phyloP scores from a whole-genome alignment of 768 basidiomycete genomes.

The Xerocomus brunneocitrinus region DNA sequence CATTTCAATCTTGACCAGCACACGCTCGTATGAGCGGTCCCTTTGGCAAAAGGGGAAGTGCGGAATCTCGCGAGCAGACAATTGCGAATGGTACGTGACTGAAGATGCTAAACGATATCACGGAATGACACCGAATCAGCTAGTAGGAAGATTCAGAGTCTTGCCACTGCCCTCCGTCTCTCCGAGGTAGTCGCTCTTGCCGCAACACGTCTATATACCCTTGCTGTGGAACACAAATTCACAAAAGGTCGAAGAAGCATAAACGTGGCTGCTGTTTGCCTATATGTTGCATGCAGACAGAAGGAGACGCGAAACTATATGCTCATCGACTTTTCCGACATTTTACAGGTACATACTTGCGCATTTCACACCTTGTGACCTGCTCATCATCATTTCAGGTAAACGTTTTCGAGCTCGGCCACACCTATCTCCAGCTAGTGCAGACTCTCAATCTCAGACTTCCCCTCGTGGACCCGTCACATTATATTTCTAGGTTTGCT shows the following conservation, averaged over 20 bases:
- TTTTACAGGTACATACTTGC: conserved; percentile 61
- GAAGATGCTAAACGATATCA: neutral
- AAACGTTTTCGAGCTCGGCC: conserved; percentile 95
- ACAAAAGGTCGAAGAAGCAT: conserved; percentile 88
- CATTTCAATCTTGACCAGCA: conserved; percentile 39
- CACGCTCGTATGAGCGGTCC: conserved; percentile 80
- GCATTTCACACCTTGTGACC: neutral
- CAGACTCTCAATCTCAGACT: conserved; percentile 80
- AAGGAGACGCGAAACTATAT: conserved; percentile 90
- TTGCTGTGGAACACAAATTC: conserved; percentile 92
- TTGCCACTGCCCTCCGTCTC: conserved; percentile 71
- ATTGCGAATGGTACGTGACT: conserved; percentile 72
- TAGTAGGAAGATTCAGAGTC: conserved; percentile 75
- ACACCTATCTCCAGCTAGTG: conserved; percentile 92
- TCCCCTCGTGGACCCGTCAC: conserved; percentile 90
- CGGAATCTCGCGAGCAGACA: conserved; percentile 85
- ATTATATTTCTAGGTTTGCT: conserved; percentile 94
- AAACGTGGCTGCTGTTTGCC: conserved; percentile 93
- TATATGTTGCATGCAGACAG: conserved; percentile 91
- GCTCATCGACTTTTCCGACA: conserved; percentile 98
- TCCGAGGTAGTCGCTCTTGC: conserved; percentile 77
- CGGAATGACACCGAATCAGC: conserved; percentile 41
- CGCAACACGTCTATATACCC: conserved; percentile 84
- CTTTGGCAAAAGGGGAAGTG: conserved; percentile 72
- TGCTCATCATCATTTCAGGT: conserved; percentile 47